Base-by-base conservation (phyloP, 2,329 filamentous ascomycete species). In the Colletotrichum sp. region DNA sequence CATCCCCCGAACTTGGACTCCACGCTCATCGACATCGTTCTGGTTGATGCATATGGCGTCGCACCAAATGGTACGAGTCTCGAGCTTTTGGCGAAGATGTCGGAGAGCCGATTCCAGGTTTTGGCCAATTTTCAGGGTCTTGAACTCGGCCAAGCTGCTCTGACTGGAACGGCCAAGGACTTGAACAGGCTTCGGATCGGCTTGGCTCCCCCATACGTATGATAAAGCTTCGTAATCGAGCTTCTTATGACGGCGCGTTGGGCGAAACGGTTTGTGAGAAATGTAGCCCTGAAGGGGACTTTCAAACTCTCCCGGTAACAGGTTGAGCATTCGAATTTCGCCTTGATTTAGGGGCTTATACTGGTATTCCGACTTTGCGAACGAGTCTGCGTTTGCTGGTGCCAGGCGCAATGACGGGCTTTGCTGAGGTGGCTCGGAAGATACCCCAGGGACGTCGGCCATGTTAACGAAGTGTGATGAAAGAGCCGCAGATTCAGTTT, bases 41-140 rank as follows among this genome's bases (percentile, higher is more conserved):
- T 81, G 79, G 30, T 81, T 72, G 64, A 81, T 79, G 55, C 80
- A 80, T 6, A 80, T 71, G 2, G 79, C 79, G 26, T 82, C 80
- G 8, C 78, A 57, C 80, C 80, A 82, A 24, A 81, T 43, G 0
- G 32, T 28, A 30, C 30, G 26, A 5, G 67, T 28, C 69, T 34
- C 13, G 9, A 4, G n/a, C n/a, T 28, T 72, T 34, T 6, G 9
- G 2, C 26, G 26, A 6, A 26, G 34, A 10, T 69, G 71, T 12
- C 71, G 71, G 4, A 73, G 48, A 2, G 65, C 71, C 1, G 71
- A 18, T 16, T 26, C 68, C 8, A 74, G 71, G 21, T 71, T 74
- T 26, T 5, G 71, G 4, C 30, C 32, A 7, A 69, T 24, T 16
- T 5, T 3, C 4, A 59, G 13, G 4, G 63, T 48, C 16, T 39